These are phyloP conservation scores for Cercospora sojina DNA, from an alignment of 2,329 filamentous ascomycete species.

Conservation along the genomic window DNA sequence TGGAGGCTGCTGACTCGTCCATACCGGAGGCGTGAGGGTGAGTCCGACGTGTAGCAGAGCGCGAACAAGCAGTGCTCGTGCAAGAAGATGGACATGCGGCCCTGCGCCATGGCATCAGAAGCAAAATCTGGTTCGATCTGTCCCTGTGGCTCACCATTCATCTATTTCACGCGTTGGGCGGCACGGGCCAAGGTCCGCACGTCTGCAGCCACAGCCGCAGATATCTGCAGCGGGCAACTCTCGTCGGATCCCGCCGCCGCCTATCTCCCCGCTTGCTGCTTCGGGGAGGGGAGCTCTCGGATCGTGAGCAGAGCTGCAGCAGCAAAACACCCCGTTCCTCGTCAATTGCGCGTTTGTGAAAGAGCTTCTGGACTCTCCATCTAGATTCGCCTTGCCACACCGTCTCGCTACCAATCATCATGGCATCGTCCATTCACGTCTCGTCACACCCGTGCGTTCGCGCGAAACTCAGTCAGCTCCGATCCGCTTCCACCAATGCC, in stretches of 20 bases:
- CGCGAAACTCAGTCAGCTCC: slow-evolving; percentile 86
- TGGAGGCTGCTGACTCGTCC: neutral
- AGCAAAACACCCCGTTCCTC: neutral
- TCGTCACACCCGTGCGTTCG: slow-evolving; percentile 81
- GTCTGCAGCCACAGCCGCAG: neutral
- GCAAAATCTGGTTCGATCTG: neutral
- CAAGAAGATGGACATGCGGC: neutral
- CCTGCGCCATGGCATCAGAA: neutral
- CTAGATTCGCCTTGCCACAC: neutral
- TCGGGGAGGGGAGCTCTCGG: neutral
- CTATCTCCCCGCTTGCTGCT: neutral
- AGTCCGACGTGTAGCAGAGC: neutral
- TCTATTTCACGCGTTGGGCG: neutral
- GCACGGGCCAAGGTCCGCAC: neutral
- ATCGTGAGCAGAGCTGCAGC: neutral
- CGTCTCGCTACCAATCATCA: slow-evolving; percentile 1
- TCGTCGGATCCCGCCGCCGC: slow-evolving; percentile 7
- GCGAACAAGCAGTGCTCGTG: neutral
- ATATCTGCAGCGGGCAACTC: neutral
- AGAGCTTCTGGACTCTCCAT: neutral
- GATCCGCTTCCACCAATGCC: slow-evolving; percentile 67
- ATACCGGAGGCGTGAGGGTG: neutral
- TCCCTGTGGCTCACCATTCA: neutral
- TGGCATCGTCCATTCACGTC: slow-evolving; percentile 57
- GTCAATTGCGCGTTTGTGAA: neutral